Evolutionary conservation across 306 rosid species (phyloP), one percentile per base, ranked within the genome.

Genomic region (Bauhinia variegata): DNA sequence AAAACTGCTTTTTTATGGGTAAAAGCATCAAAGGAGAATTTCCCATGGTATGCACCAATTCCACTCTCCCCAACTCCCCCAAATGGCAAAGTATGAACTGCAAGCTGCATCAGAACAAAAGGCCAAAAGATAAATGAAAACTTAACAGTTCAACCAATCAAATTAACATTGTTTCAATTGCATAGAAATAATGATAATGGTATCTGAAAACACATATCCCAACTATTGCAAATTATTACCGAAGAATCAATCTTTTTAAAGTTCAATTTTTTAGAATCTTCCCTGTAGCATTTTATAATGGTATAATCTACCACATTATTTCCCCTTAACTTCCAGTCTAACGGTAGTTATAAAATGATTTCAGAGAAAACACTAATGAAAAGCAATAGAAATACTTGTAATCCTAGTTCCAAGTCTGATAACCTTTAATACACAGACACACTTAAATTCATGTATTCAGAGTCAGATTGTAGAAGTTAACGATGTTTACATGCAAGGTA

Each of bases 11-110:
- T 95, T 81, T 95, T 90, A 75, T 95, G 99, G 82, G 87, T 90
- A 64, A 95, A 91, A 33, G 95, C 88, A 61, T 95, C 99, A 52
- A 95, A 95, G 6, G 99, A 91, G 78, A 90, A 95, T 70, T 95
- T 95, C 49, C 99, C 99, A 60, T 95, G 99, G 79, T 90, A 90
- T 57, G 97, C 64, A 63, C 99, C 99, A 74, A 86, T 69, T 77
- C 99, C 99, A 72, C 99, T 95, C 60, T 95, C 99, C 69, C 96
- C 97, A 58, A 95, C 96, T 82, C 99, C 99, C 41, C 99, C 99
- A 78, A 95, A 95, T 15, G 99, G 99, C 55, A 95, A 70, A 74
- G 90, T 68, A 55, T 73, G 68, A 72, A 82, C 80, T 2, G 96
- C 83, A 51, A 91, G 97, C 99, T 95, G 89, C 82, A 75, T 43